phyloP scores from a whole-genome alignment of 148 eudicot genomes.

The Chenopodium quinoa region DNA sequence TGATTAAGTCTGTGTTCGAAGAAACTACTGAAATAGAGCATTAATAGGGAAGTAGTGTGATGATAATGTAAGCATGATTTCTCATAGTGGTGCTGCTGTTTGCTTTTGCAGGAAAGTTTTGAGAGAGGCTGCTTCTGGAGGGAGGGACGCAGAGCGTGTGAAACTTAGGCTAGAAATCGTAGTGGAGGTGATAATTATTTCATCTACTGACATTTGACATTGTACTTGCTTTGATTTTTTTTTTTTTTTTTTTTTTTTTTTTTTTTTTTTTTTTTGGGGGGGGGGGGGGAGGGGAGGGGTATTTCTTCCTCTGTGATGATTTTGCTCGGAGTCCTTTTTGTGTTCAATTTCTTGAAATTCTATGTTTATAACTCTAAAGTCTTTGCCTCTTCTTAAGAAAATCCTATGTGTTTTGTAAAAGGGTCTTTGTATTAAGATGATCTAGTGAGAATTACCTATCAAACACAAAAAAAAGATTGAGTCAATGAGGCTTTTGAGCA shows the following conservation, averaged over 20 bases:
- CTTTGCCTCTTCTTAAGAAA: not conserved
- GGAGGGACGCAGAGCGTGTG: conserved; percentile 88
- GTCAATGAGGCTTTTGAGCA: conserved; percentile 6
- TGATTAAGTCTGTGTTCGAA: not conserved
- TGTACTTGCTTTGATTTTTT: not conserved
- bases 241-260: too few relatives aligned
- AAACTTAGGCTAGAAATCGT: conserved; percentile 80
- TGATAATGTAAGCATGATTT: not conserved
- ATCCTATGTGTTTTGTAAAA: not conserved
- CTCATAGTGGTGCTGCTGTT: not conserved
- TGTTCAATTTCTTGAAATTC: not conserved
- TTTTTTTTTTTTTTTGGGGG: not conserved
- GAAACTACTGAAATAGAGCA: not conserved
- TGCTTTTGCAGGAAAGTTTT: conserved; percentile 68
- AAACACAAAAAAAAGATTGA: not conserved
- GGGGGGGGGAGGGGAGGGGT: not conserved
- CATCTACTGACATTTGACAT: not conserved
- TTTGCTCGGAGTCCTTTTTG: not conserved
- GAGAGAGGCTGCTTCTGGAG: conserved; percentile 92
- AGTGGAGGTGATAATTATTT: conserved; percentile 62
- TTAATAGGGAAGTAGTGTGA: not conserved
- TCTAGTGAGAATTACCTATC: not conserved
- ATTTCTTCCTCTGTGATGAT: not conserved
- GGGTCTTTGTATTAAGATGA: not conserved
- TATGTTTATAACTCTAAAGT: not conserved